A percentile compares a stretch with the other conserved stretches of the same genome.
These are phyloP conservation scores for Radiomyces spectabilis DNA, from an alignment of 192 early-diverging fungal genomes.

Conservation along the genomic window DNA sequence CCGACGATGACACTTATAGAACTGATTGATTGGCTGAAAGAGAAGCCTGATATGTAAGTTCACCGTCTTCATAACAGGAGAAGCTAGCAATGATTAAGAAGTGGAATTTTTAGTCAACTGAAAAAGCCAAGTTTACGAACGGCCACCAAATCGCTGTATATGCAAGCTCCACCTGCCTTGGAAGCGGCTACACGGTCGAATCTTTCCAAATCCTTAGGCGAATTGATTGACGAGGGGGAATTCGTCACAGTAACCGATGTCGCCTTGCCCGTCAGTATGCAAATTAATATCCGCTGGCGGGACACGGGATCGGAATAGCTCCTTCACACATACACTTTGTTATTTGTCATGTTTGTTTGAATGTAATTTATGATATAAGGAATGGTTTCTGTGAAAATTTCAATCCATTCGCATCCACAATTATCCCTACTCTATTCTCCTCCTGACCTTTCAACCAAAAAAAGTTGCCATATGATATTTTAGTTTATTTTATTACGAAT, in stretches of 20 bases:
- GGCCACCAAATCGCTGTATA: constrained; percentile 62
- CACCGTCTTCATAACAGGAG: background rate
- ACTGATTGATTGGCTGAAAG: constrained; percentile 75
- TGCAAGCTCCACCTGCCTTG: constrained; percentile 76
- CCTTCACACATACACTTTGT: too few relatives aligned
- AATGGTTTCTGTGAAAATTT: too few relatives aligned
- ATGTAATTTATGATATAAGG: too few relatives aligned
- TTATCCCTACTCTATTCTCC: too few relatives aligned
- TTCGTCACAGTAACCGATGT: constrained; percentile 81
- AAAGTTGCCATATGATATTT: too few relatives aligned
- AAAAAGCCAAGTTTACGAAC: constrained; percentile 71
- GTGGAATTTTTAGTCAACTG: constrained; percentile 60
- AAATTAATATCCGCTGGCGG: constrained; percentile 24
- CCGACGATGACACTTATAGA: constrained; percentile 63
- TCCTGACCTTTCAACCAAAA: too few relatives aligned
- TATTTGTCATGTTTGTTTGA: too few relatives aligned
- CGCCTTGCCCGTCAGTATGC: constrained; percentile 53
- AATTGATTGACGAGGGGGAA: constrained; percentile 60
- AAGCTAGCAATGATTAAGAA: background rate
- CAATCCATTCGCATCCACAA: too few relatives aligned
- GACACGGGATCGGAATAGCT: too few relatives aligned
- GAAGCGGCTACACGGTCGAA: constrained; percentile 83
- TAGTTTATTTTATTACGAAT: too few relatives aligned
- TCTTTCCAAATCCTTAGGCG: constrained; percentile 57
- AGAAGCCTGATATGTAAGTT: constrained; percentile 63